Conservation (phyloP, 108 stramenopile species). For the Nitzschia sp. region DNA sequence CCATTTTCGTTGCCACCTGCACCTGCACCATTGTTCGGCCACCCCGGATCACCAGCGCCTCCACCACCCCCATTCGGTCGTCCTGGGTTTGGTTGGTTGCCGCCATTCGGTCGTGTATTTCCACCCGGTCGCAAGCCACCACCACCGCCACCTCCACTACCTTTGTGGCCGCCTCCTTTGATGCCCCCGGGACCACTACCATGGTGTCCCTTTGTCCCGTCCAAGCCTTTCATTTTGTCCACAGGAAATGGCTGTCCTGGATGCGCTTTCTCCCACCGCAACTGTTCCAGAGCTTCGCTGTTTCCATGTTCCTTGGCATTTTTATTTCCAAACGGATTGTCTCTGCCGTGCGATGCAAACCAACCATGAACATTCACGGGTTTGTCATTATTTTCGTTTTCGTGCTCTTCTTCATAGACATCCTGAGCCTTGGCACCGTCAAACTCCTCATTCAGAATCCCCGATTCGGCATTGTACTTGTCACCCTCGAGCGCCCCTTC, state of each 20-base stretch:
- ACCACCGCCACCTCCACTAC: not conserved
- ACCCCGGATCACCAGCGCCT: too few relatives aligned
- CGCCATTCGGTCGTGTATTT: not conserved
- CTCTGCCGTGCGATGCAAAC: not conserved
- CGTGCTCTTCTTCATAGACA: not conserved
- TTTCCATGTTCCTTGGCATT: not conserved
- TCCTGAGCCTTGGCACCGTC: slow-evolving; percentile 41
- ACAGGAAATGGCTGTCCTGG: slow-evolving; percentile 4
- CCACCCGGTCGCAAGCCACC: not conserved
- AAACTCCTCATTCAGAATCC: slow-evolving; percentile 45
- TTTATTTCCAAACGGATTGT: not conserved
- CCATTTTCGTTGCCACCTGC: too few relatives aligned
- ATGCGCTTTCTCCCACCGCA: slow-evolving; percentile 11
- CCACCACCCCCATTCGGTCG: not conserved
- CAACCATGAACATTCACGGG: slow-evolving; percentile 5
- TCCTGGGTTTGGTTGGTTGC: not conserved
- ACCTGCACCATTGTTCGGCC: not conserved
- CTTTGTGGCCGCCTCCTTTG: too few relatives aligned
- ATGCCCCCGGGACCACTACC: too few relatives aligned
- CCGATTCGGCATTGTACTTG: slow-evolving; percentile 16
- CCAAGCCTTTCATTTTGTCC: not conserved
- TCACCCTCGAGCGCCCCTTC: not conserved
- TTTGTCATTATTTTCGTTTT: slow-evolving; percentile 22
- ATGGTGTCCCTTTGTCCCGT: not conserved
- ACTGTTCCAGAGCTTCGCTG: not conserved